phyloP scores from a whole-genome alignment of 495 filamentous ascomycete genomes.

The Hypoxylon trugodes region DNA sequence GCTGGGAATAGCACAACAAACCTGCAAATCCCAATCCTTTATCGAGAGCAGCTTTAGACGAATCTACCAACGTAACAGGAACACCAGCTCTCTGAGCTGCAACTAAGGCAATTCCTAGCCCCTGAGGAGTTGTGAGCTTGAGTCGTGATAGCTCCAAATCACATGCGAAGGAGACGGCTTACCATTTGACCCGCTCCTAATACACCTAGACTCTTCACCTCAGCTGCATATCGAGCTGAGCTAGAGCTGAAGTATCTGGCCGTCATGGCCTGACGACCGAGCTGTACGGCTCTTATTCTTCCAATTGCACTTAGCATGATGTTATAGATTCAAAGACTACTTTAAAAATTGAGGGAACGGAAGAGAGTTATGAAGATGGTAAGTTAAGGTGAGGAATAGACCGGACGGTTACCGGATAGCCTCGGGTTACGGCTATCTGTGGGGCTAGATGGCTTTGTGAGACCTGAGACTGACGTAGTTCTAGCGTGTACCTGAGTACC shows the following conservation, averaged over 20 bases:
- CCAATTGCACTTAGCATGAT: slow-evolving; percentile 48
- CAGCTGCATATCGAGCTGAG: slow-evolving; percentile 62
- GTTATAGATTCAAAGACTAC: background rate
- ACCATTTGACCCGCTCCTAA: slow-evolving; percentile 98
- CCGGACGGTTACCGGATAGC: slow-evolving; percentile 44
- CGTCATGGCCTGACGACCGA: slow-evolving; percentile 49
- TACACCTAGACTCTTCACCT: slow-evolving; percentile 90
- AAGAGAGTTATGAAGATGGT: slow-evolving; percentile 14
- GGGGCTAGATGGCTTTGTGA: too few relatives aligned
- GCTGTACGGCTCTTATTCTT: slow-evolving; percentile 45
- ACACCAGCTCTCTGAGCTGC: slow-evolving; percentile 86
- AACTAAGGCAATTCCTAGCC: slow-evolving; percentile 94
- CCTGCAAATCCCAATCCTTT: slow-evolving; percentile 92
- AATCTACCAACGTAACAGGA: slow-evolving; percentile 88
- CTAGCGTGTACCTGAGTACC: background rate
- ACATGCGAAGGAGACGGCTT: slow-evolving; percentile 44
- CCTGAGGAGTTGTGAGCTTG: slow-evolving; percentile 61
- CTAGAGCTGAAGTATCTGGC: slow-evolving; percentile 65
- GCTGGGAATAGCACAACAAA: slow-evolving; percentile 42
- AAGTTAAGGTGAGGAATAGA: slow-evolving; percentile 4
- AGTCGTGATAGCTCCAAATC: slow-evolving; percentile 23
- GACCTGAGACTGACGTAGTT: background rate
- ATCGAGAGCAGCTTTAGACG: slow-evolving; percentile 83
- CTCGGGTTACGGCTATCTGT: slow-evolving; percentile 52
- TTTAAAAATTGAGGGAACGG: slow-evolving; percentile 5